Conservation (phyloP, 2,329 filamentous ascomycete genomes). For the Myriangium duriaei region DNA sequence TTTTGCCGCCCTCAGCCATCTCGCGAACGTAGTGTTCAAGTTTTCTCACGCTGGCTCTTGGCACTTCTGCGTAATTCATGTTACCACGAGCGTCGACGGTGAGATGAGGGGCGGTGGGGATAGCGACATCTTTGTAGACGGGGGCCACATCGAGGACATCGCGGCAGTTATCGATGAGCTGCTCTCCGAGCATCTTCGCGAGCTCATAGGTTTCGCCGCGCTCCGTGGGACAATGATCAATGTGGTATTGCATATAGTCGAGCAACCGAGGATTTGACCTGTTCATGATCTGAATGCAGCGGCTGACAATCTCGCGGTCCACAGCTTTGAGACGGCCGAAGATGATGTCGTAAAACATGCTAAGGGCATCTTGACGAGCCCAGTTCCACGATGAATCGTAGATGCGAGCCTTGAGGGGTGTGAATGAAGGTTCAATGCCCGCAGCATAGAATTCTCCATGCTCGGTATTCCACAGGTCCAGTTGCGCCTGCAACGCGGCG, state of each 20-base stretch:
- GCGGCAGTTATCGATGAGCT: constrained; percentile 95
- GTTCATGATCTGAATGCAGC: constrained; percentile 99
- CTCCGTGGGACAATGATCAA: constrained; percentile 94
- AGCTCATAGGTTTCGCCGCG: constrained; percentile 94
- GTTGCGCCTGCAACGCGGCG: constrained; percentile 76
- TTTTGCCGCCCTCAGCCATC: constrained; percentile 97
- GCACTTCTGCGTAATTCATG: constrained; percentile 79
- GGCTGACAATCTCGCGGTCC: constrained; percentile 95
- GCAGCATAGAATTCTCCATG: constrained; percentile 93
- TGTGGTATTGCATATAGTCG: constrained; percentile 99
- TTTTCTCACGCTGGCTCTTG: constrained; percentile 81
- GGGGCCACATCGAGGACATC: constrained; percentile 75
- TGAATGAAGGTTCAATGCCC: constrained; percentile 91
- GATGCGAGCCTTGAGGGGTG: constrained; percentile 79
- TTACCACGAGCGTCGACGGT: constrained; percentile 88
- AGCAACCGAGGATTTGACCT: constrained; percentile 89
- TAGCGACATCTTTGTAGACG: constrained; percentile 87
- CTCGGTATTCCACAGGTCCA: constrained; percentile 90
- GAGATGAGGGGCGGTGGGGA: constrained; percentile 85
- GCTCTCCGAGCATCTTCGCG: constrained; percentile 85
- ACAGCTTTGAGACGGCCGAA: constrained; percentile 88
- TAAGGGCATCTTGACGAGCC: constrained; percentile 92
- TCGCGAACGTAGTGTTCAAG: constrained; percentile 96
- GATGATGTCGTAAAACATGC: constrained; percentile 99
- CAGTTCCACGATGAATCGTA: constrained; percentile 99